Percentiles rank a stretch among this genome's conserved stretches.
These are phyloP conservation scores for Ceratocystis smalleyi DNA, from an alignment of 2,329 filamentous ascomycete genomes.

Conservation along the genomic window DNA sequence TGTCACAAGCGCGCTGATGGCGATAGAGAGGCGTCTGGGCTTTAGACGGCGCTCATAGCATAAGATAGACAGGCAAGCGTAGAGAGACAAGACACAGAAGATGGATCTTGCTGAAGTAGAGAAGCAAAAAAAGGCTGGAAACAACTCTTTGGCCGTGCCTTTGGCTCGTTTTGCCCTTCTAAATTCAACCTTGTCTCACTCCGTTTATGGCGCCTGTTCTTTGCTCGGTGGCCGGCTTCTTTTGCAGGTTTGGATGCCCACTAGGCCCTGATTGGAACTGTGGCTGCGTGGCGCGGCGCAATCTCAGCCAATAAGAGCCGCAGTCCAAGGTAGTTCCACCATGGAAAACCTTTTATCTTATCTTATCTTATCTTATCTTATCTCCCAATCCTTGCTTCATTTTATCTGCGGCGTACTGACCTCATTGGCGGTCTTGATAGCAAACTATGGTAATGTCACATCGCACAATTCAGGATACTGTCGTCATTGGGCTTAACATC, in stretches of 20 bases:
- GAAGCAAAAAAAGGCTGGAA: neutral
- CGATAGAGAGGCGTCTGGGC: neutral
- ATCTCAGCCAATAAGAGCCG: neutral
- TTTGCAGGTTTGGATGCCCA: constrained; percentile 3
- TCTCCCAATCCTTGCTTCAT: neutral
- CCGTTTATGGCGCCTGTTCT: constrained; percentile 2
- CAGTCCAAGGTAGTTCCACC: too few relatives aligned
- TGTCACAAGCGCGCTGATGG: neutral
- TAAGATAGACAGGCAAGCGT: neutral
- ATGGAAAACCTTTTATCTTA: neutral
- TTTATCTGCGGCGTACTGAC: neutral
- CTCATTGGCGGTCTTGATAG: neutral
- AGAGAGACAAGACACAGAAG: neutral
- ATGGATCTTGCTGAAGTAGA: neutral
- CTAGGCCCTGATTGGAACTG: constrained; percentile 3
- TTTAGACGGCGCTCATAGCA: neutral
- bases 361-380: neutral
- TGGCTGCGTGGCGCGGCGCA: neutral
- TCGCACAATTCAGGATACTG: neutral
- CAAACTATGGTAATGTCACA: neutral
- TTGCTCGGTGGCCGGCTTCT: neutral
- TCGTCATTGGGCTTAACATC: neutral
- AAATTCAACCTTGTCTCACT: constrained; percentile 4
- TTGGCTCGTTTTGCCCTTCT: neutral
- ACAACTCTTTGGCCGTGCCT: neutral